Evolutionary conservation across 2,329 filamentous ascomycete genomes (phyloP), one percentile per base, ranked within the genome.

Genomic region (Paecilomyces fulvus): DNA sequence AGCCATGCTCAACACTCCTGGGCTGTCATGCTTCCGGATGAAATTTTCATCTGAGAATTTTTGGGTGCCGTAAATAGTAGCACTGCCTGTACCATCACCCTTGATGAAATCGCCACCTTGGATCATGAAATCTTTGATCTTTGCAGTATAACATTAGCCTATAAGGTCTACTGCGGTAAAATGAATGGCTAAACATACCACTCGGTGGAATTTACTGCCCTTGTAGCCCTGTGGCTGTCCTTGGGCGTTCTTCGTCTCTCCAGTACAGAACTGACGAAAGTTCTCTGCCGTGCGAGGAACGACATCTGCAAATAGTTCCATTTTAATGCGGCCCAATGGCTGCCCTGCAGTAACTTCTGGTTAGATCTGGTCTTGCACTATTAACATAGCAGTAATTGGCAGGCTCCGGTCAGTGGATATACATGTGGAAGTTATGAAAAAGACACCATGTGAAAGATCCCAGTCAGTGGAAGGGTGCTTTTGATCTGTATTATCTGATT

Each of bases 61-160:
- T 64, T 88, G 86, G 53, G 84, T 86, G 56, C 91, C 90, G 77
- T 95, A 97, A 71, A 97, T 96, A 64, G 83, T 89, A 10, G 86
- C 87, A 51, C 87, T 91, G 8, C 94, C 94, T 0, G 90, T 95
- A 53, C 94, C 94, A 72, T 97, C 89, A 54, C 91, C 90, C 66
- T 96, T 91, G 60, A 96, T 78, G 72, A 97, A 97, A 73, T 99
- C 94, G 55, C 94, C 94, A 50, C 92, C 92, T 73, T 99, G 94
- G 67, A 94, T 89, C 92, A 97, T 97, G 77, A 97, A 96, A 67
- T 89, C 88, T 75, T 89, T 89, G 72, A 96, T 96, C 90, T 95
- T 37, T 17, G 48, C 30, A 23, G 43, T 59, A 11, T 43, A 1
- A 54, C 14, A 43, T 65, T 56, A 49, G 21, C 51, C 3, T 43